Base-by-base conservation (phyloP, 2,329 filamentous ascomycete species). In the Gnomoniopsis sp. region DNA sequence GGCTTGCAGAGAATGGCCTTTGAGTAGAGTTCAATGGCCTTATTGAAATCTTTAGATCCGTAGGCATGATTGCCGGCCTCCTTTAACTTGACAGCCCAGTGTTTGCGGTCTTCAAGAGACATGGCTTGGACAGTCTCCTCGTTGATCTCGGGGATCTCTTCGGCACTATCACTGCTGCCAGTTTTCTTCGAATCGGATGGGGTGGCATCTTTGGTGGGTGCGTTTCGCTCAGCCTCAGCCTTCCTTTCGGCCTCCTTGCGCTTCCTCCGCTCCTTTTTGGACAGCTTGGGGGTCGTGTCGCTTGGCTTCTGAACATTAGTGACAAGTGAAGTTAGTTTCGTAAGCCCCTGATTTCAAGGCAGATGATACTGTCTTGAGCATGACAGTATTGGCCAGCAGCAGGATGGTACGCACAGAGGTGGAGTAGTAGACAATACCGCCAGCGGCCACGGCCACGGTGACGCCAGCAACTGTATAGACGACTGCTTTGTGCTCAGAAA, bases 401-500 rank as follows among this genome's bases (percentile, higher is more conserved):
- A 53, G 60, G 46, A 44, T 53, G 49, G 53, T 58, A 73, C 78
- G 68, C 77, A 87, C 84, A 66, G 80, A 77, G 66, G 96, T 80
- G 75, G 97, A 98, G 80, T 98, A 99, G 70, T 96, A 88, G 47
- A 91, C 90, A 67, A 95, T 93, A 36, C 93, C 93, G 62, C 90
- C 91, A 15, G 91, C 95, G 58, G 96, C 90, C 14, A 59, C 60
- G 47, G 97, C 91, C 50, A 96, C 84, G 55, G 93, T 93, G 61
- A 96, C 90, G 69, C 95, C 95, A 57, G 93, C 95, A 76, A 98
- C 91, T 66, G 95, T 97, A 77, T 97, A 99, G 63, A 96, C 93
- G 56, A 93, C 84, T 50, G 91, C 89, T 80, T 97, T 98, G 79
- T 99, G 93, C 73, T 98, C 93, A 2, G 92, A 90, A 15, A 90